phyloP scores from a whole-genome alignment of 305 asterid species.

The Plantago rigida region DNA sequence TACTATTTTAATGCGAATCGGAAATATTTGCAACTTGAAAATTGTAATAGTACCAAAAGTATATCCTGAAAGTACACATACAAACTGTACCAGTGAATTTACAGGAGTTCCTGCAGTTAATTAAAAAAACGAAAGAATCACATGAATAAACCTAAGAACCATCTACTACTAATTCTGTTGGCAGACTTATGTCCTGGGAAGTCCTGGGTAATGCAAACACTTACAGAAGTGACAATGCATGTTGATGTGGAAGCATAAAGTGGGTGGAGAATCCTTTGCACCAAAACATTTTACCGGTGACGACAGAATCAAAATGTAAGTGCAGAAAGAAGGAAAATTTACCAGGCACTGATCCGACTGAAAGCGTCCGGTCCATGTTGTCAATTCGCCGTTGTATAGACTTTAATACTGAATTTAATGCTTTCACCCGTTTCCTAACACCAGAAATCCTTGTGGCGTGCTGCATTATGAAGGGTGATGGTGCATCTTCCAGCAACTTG shows the following conservation, averaged over 20 bases:
- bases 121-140: no score
- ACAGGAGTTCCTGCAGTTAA: no score
- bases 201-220: conserved; percentile 7
- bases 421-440: conserved; percentile 55
- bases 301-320: conserved; percentile 3
- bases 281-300: neutral
- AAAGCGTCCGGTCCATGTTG: conserved; percentile 56
- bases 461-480: conserved; percentile 73
- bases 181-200: neutral
- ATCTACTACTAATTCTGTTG: neutral
- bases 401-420: conserved; percentile 62
- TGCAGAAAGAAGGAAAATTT: conserved; percentile 16
- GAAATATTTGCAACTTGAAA: no score
- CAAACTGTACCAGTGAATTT: no score
- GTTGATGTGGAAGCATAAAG: conserved; percentile 6
- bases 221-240: conserved; percentile 9
- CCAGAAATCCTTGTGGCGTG: conserved; percentile 63
- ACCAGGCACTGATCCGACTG: conserved; percentile 51
- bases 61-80: no score
- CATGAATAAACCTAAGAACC: no score
- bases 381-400: conserved; percentile 61
- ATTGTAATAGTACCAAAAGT: neutral
- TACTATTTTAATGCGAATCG: neutral
- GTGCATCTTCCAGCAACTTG: conserved; percentile 80
- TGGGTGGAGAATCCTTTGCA: neutral